phyloP scores from a whole-genome alignment of 495 filamentous ascomycete species.

The Aspergillus steynii region DNA sequence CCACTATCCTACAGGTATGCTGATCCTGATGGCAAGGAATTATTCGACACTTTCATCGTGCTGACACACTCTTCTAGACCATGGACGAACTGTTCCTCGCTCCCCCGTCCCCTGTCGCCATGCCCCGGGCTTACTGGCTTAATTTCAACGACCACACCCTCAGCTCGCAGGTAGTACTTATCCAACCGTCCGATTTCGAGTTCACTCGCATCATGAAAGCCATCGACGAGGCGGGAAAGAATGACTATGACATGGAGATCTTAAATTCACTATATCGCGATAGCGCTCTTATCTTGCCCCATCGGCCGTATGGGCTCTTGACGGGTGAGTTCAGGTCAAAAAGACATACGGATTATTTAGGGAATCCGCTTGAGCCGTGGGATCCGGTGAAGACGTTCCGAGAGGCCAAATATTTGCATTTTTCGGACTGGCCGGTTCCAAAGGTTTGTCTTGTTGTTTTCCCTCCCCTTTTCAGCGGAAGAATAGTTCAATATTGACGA shows the following conservation, averaged over 20 bases:
- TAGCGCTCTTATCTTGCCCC: constrained; percentile 62
- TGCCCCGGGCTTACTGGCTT: constrained; percentile 66
- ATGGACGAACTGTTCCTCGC: constrained; percentile 69
- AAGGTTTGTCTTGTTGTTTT: constrained; percentile 35
- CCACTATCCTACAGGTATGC: constrained; percentile 49
- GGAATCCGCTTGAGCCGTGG: constrained; percentile 55
- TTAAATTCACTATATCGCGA: constrained; percentile 61
- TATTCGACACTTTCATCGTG: neutral
- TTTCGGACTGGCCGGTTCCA: constrained; percentile 69
- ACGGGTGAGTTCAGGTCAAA: constrained; percentile 61
- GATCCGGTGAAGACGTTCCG: constrained; percentile 54
- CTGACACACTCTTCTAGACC: constrained; percentile 19
- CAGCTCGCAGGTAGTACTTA: constrained; percentile 55
- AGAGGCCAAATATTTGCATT: constrained; percentile 68
- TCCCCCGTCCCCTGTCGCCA: constrained; percentile 50
- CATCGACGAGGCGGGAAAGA: constrained; percentile 22
- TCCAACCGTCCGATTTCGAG: constrained; percentile 51
- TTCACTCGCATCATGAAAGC: constrained; percentile 48
- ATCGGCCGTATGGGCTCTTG: constrained; percentile 62
- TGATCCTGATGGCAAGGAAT: neutral
- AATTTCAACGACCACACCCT: constrained; percentile 43
- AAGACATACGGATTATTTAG: constrained; percentile 57
- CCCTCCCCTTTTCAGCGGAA: neutral
- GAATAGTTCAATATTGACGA: no score
- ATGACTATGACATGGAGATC: constrained; percentile 66